phyloP scores from a whole-genome alignment of 2,329 filamentous ascomycete species.

The Cercospora sp. region DNA sequence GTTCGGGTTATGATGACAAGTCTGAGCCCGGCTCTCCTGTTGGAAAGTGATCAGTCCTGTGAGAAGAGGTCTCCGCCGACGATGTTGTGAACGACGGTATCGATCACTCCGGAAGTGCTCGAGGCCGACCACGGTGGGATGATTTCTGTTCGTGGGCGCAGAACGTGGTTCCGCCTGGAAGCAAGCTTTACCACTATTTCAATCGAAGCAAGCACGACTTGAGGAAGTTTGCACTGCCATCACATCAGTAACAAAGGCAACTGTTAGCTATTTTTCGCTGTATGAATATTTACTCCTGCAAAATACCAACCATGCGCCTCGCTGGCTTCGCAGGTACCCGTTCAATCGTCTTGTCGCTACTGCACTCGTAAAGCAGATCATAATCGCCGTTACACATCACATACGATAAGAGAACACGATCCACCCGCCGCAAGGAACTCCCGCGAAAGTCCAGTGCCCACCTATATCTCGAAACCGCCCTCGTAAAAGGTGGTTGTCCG shows the following conservation, averaged over 20 bases:
- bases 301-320: neutral
- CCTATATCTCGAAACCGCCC: slow-evolving; percentile 5
- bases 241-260: neutral
- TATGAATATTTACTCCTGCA: neutral
- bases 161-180: neutral
- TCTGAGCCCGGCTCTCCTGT: neutral
- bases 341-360: neutral
- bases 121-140: neutral
- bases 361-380: neutral
- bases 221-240: neutral
- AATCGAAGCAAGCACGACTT: neutral
- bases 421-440: neutral
- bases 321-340: neutral
- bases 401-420: neutral
- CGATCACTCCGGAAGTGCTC: neutral
- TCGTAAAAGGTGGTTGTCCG: slow-evolving; percentile 11
- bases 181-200: neutral
- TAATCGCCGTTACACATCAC: neutral
- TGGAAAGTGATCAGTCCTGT: neutral
- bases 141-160: neutral
- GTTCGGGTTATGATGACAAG: neutral
- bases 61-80: neutral
- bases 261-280: neutral
- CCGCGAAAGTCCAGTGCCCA: neutral
- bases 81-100: neutral